phyloP scores from a whole-genome alignment of 2,329 filamentous ascomycete species.

The Beauveria caledonica region DNA sequence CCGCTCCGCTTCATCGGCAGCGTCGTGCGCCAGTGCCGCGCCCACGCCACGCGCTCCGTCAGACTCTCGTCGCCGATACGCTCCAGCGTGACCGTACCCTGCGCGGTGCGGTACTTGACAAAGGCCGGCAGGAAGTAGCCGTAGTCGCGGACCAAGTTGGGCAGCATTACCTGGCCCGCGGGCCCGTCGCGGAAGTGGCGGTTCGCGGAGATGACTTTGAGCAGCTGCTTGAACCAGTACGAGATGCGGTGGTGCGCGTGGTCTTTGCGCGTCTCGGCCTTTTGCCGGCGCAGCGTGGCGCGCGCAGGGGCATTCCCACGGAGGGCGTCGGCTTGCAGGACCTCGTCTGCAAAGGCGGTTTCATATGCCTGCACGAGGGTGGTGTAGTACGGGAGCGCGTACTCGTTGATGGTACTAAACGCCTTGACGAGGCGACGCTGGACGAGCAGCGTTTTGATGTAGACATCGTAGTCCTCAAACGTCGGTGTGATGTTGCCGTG shows the following conservation, averaged over 20 bases:
- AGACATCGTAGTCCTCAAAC: slow-evolving; percentile 45
- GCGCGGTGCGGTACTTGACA: slow-evolving; percentile 25
- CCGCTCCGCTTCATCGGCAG: slow-evolving; percentile 20
- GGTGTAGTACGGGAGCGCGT: slow-evolving; percentile 32
- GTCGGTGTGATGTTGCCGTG: slow-evolving; percentile 49
- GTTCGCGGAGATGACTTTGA: slow-evolving; percentile 19
- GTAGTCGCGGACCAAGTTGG: slow-evolving; percentile 26
- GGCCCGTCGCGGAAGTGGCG: slow-evolving; percentile 16
- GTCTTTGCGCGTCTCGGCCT: slow-evolving; percentile 25
- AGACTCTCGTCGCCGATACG: slow-evolving; percentile 15
- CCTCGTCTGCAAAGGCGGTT: slow-evolving; percentile 24
- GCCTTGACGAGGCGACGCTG: slow-evolving; percentile 22
- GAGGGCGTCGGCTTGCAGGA: slow-evolving; percentile 22
- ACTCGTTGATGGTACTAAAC: slow-evolving; percentile 29
- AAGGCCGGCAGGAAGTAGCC: slow-evolving; percentile 24
- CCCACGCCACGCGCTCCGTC: slow-evolving; percentile 18
- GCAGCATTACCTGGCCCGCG: slow-evolving; percentile 19
- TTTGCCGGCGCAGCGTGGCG: slow-evolving; percentile 19
- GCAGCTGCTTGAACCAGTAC: slow-evolving; percentile 20
- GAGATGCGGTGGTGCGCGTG: slow-evolving; percentile 24
- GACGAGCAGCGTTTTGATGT: slow-evolving; percentile 32
- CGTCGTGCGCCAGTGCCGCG: slow-evolving; percentile 16
- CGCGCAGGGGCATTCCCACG: background rate
- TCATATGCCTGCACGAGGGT: slow-evolving; percentile 19
- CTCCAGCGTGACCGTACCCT: slow-evolving; percentile 22